Base-by-base conservation (phyloP, 441 rosid genomes). In the Hura crepitans region DNA sequence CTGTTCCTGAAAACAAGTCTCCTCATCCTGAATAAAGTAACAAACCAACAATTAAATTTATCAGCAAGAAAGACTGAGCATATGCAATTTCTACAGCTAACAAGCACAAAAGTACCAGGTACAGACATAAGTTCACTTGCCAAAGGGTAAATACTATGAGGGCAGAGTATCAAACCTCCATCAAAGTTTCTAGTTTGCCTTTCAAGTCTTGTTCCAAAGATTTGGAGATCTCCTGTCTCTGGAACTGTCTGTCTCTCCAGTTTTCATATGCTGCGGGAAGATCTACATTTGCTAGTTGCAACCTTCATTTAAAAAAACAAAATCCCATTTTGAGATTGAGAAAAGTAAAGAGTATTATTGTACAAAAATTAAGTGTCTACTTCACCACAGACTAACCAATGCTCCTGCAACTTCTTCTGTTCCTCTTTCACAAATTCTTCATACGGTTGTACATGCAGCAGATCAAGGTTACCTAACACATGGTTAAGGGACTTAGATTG, bases 381-480 rank as follows among this genome's bases (percentile, higher is more conserved):
- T 81, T 71, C 71, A 81, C 47, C 57, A 70, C 58, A 73, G 56
- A 74, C 95, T 74, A 74, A 92, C 99, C 99, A 93, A 75, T 96
- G 87, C 71, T 83, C 85, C n/a, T 74, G 88, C 89, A 96, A 78
- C 81, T 87, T 96, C 81, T 81, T 91, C 76, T 74, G 77, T 67
- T 96, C 98, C 77, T 96, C 98, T 86, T 88, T 90, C 75, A 91
- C 85, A 76, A 91, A 96, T 71, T 87, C 86, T 84, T 90, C 96
- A 72, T 87, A 96, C 17, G 98, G 96, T 70, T 85, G 96, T 72
- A 93, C 92, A 72, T 85, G 86, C 83, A 88, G 81, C 51, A 68
- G 74, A 77, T 87, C 82, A 69, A 89, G 80, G 83, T 85, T 80
- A 67, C 99, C 99, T 72, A 94, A 80, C 53, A 91, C 85, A 77